Evolutionary conservation across 1,284 basidiomycete species (phyloP), one percentile per base, ranked within the genome.

Genomic region (Heterobasidion occidentale): DNA sequence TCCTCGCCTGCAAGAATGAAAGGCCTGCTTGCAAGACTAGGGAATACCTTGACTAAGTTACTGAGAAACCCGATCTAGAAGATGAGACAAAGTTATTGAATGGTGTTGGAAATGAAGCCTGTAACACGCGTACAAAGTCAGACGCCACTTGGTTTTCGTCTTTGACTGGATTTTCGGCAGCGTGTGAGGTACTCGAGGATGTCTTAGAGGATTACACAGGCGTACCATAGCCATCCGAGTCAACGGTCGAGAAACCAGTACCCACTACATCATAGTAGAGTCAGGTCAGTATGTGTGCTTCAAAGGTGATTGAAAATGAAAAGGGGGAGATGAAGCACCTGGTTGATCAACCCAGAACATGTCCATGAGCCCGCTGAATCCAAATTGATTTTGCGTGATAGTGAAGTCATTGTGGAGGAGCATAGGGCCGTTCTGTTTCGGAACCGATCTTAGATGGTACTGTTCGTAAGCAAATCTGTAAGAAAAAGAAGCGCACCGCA

Each of bases 261-360:
- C 86, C 87, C 49, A 60, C 77, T 81, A 56, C 58, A 17, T 20
- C 6, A 15, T 14, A 44, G 12, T 56, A 17, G 55, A 38, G n/a
- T 20, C 65, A 7, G 6, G n/a, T 42, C 2, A 42, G 38, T n/a
- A 42, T 11, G n/a, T n/a, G 38, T 42, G 12, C 5, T 42, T 42
- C 12, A 67, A 55, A 44, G 51, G 12, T 14, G 55, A 20, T 2
- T 7, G 7, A 42, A 35, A 36, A 20, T 33, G 17, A n/a, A 38
- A 46, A 11, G 14, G 46, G 8, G 34, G 17, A n/a, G 45, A 27
- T 33, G 11, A 36, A 58, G 34, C 65, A 49, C 61, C 70, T 61
- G 86, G 88, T 59, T 88, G 85, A 64, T 88, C 88, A 49, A 89
- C 71, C 83, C 84, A 89, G 53, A 89, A 73, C 60, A 78, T 81